These are phyloP conservation scores for Kondoa subrosea DNA, from an alignment of 768 basidiomycete genomes.

Conservation along the genomic window DNA sequence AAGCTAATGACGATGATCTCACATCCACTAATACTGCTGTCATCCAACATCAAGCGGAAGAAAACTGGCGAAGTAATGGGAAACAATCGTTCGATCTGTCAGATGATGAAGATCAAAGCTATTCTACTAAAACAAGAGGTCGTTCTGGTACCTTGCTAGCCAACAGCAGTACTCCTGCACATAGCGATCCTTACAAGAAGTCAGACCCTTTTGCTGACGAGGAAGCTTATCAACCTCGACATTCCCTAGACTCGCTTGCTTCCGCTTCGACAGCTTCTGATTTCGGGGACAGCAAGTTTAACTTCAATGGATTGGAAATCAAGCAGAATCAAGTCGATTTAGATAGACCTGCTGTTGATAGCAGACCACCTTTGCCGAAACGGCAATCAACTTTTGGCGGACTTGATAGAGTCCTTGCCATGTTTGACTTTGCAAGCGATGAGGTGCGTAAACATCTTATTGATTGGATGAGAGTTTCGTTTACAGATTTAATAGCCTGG, in stretches of 20 bases:
- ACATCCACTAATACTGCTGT: neutral
- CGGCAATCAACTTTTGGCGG: neutral
- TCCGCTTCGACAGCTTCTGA: neutral
- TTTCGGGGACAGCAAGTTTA: neutral
- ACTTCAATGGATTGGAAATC: neutral
- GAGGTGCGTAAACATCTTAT: slow-evolving; percentile 14
- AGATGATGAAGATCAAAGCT: neutral
- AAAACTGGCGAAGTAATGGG: neutral
- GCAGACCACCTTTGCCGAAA: neutral
- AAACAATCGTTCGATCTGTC: neutral
- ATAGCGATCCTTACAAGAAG: neutral
- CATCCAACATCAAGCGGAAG: neutral
- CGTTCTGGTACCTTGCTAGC: neutral
- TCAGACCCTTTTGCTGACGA: neutral
- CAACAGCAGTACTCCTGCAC: neutral
- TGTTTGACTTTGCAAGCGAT: slow-evolving; percentile 19
- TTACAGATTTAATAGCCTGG: slow-evolving; percentile 1
- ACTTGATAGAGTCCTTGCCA: slow-evolving; percentile 13
- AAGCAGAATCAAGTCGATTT: neutral
- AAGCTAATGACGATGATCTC: neutral
- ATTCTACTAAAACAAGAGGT: neutral
- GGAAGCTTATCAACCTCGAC: neutral
- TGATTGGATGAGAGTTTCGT: neutral
- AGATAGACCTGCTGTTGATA: neutral
- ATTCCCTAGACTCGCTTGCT: neutral